phyloP scores from a whole-genome alignment of 495 filamentous ascomycete genomes.

The Penicillium malachiteum region DNA sequence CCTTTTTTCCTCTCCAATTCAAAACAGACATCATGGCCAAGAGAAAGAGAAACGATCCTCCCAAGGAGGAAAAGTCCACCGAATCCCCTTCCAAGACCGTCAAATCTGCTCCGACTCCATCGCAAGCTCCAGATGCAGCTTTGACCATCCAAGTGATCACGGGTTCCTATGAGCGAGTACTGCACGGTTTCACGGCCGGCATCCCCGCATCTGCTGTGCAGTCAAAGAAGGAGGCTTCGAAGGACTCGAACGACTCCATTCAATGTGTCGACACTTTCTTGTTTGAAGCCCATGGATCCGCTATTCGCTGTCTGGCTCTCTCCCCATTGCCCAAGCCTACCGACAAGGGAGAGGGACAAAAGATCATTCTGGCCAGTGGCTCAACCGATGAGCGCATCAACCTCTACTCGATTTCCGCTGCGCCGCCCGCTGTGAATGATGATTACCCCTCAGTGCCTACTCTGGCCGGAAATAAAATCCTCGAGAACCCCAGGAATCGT shows the following conservation, averaged over 20 bases:
- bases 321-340: constrained; percentile 67
- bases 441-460: constrained; percentile 54
- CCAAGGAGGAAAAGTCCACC: constrained; percentile 31
- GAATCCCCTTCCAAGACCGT: constrained; percentile 33
- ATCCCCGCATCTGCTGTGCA: constrained; percentile 45
- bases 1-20: constrained; percentile 3
- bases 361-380: constrained; percentile 83
- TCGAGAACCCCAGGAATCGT: constrained; percentile 81
- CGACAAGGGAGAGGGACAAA: constrained; percentile 56
- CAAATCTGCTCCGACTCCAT: constrained; percentile 29
- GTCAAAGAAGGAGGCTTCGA: constrained; percentile 20
- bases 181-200: constrained; percentile 85
- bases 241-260: constrained; percentile 36
- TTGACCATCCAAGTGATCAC: constrained; percentile 81
- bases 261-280: constrained; percentile 92
- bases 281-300: constrained; percentile 86
- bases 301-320: constrained; percentile 86
- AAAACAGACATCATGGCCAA: constrained; percentile 59
- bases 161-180: constrained; percentile 89
- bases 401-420: constrained; percentile 83
- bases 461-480: constrained; percentile 63
- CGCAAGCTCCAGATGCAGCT: constrained; percentile 32
- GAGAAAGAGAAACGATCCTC: constrained; percentile 63
- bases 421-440: constrained; percentile 50
- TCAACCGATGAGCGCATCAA: constrained; percentile 92